Percentiles rank a stretch among this genome's conserved stretches.
These are phyloP conservation scores for Eucalyptus marginata DNA, from an alignment of 345 rosid species.

Conservation along the genomic window DNA sequence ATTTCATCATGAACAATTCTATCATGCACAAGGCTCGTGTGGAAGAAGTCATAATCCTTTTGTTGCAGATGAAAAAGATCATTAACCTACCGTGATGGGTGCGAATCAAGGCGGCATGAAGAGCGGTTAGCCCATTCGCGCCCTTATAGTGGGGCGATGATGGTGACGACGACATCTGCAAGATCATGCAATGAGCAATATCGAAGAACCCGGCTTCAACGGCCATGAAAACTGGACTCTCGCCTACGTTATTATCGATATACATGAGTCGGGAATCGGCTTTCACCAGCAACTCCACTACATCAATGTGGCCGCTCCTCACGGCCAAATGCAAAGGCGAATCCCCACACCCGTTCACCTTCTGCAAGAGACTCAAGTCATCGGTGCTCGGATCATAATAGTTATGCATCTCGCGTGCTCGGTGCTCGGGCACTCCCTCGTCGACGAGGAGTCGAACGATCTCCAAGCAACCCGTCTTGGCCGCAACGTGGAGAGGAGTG, in stretches of 20 bases:
- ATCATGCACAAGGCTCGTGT: neutral
- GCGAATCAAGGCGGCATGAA: neutral
- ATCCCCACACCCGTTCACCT: constrained; percentile 1
- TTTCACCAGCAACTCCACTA: constrained; percentile 2
- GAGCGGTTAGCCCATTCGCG: neutral
- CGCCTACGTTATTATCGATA: neutral
- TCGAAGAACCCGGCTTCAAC: constrained; percentile 2
- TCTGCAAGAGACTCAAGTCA: constrained; percentile 1
- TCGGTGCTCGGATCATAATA: neutral
- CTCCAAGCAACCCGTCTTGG: constrained; percentile 9
- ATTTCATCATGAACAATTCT: neutral
- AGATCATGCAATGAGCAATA: neutral
- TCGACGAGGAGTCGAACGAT: neutral
- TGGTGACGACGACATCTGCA: neutral
- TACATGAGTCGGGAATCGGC: neutral
- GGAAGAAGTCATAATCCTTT: neutral
- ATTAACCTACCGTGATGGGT: neutral
- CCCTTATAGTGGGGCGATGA: neutral
- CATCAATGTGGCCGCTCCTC: neutral
- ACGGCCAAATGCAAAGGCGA: constrained; percentile 8
- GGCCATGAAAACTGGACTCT: constrained; percentile 11
- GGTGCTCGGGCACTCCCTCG: neutral
- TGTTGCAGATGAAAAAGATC: neutral
- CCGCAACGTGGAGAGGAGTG: constrained; percentile 24
- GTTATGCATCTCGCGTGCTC: neutral